These are phyloP conservation scores for Veloporphyrellus conicus DNA, from an alignment of 1,284 basidiomycete species.

Conservation along the genomic window DNA sequence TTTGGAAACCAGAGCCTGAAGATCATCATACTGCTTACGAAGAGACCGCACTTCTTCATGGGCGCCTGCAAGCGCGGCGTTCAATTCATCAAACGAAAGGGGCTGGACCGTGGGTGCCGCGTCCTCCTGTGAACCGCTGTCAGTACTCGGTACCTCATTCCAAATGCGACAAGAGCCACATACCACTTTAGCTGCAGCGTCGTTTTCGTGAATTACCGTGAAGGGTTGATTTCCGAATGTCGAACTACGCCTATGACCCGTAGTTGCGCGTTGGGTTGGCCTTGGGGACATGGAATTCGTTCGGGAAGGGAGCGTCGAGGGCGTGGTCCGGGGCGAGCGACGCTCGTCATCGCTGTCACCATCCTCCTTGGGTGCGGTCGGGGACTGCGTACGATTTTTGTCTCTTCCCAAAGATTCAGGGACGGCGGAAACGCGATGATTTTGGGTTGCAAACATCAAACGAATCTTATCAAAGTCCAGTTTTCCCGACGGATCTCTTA, in stretches of 20 bases:
- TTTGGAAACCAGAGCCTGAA: conserved; percentile 16
- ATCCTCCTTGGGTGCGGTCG: conserved; percentile 2
- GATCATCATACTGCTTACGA: conserved; percentile 25
- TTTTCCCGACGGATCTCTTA: conserved; percentile 30
- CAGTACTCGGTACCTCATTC: not conserved
- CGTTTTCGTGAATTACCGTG: conserved; percentile 8
- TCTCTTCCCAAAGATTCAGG: not conserved
- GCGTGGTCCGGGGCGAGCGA: conserved; percentile 3
- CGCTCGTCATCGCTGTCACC: conserved; percentile 21
- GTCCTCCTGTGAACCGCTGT: conserved; percentile 13
- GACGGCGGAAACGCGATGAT: not conserved
- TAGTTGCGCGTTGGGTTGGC: not conserved
- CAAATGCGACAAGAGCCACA: conserved; percentile 2
- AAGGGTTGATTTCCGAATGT: conserved; percentile 23
- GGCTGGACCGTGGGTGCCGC: conserved; percentile 2
- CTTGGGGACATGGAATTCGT: conserved; percentile 19
- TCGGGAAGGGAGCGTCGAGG: conserved; percentile 15
- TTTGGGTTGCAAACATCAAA: conserved; percentile 24
- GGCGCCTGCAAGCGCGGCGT: conserved; percentile 23
- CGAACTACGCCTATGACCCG: conserved; percentile 25
- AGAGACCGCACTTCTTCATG: conserved; percentile 25
- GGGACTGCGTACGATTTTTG: not conserved
- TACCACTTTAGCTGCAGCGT: conserved; percentile 9
- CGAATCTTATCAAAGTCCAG: conserved; percentile 33
- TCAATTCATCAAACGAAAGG: conserved; percentile 28